Percentiles rank a stretch among this genome's conserved stretches.
These are phyloP conservation scores for Eucalyptus guilfoylei DNA, from an alignment of 345 rosid genomes.

Conservation along the genomic window DNA sequence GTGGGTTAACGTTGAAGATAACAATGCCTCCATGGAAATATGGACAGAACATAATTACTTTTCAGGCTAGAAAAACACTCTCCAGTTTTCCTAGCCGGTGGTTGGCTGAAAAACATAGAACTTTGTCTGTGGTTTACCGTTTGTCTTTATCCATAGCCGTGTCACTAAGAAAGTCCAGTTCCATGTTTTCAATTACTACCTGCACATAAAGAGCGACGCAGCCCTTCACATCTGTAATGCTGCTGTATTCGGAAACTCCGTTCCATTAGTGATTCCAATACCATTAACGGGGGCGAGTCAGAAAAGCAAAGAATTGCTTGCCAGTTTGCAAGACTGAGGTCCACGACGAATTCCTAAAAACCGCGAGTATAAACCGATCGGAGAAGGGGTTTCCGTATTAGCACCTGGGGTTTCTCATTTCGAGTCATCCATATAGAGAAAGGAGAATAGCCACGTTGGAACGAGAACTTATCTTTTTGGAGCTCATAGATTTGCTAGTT, in stretches of 20 bases:
- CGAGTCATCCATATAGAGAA: neutral
- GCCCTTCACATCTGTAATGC: neutral
- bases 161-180: neutral
- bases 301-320: neutral
- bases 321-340: neutral
- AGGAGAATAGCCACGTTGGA: neutral
- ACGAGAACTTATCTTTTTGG: neutral
- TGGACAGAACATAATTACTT: neutral
- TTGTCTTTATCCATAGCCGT: neutral
- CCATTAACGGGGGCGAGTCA: neutral
- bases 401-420: neutral
- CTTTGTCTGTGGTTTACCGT: neutral
- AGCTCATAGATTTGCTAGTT: neutral
- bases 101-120: neutral
- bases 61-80: neutral
- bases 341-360: neutral
- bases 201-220: neutral
- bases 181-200: neutral
- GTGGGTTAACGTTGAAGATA: neutral
- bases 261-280: neutral
- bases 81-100: neutral
- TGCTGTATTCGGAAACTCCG: neutral
- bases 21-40: neutral
- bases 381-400: neutral
- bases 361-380: neutral